A percentile compares a stretch with the other conserved stretches of the same genome.
Evolutionary conservation across 441 rosid genomes (phyloP).

Genomic region (Jatropha multifida): DNA sequence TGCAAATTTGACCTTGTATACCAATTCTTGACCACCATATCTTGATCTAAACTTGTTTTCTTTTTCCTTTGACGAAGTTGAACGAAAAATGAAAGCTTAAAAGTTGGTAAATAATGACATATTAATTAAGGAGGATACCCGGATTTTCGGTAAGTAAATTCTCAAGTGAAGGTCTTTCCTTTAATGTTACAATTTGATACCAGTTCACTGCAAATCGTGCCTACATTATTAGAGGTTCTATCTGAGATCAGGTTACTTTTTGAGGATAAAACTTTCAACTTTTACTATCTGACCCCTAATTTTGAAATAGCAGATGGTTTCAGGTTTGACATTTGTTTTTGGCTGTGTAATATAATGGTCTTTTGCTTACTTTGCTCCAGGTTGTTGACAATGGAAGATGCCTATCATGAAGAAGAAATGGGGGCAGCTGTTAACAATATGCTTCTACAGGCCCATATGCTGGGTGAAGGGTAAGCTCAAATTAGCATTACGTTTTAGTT

Average conservation of each 20-base stretch:
- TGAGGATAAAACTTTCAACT: slow-evolving; percentile 6
- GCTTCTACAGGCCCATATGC: slow-evolving; percentile 59
- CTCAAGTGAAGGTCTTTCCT: background rate
- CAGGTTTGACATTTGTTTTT: background rate
- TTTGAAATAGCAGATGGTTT: slow-evolving; percentile 10
- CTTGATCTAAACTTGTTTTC: background rate
- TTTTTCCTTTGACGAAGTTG: background rate
- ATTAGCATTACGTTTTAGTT: background rate
- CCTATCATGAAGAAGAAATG: slow-evolving; percentile 60
- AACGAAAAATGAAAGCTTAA: background rate
- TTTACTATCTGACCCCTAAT: slow-evolving; percentile 9
- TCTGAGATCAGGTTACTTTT: slow-evolving; percentile 9
- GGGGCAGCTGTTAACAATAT: slow-evolving; percentile 43
- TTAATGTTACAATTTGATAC: background rate
- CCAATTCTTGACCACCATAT: background rate
- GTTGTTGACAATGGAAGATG: slow-evolving; percentile 76
- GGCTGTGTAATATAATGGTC: slow-evolving; percentile 3
- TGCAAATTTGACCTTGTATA: background rate
- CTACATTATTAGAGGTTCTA: background rate
- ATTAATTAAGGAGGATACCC: background rate
- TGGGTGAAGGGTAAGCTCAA: slow-evolving; percentile 81
- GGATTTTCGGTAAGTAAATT: background rate
- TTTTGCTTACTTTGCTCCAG: slow-evolving; percentile 37
- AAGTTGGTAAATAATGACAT: background rate
- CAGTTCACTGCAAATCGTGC: background rate